phyloP scores from a whole-genome alignment of 495 filamentous ascomycete species.

The Articulospora tetracladia region DNA sequence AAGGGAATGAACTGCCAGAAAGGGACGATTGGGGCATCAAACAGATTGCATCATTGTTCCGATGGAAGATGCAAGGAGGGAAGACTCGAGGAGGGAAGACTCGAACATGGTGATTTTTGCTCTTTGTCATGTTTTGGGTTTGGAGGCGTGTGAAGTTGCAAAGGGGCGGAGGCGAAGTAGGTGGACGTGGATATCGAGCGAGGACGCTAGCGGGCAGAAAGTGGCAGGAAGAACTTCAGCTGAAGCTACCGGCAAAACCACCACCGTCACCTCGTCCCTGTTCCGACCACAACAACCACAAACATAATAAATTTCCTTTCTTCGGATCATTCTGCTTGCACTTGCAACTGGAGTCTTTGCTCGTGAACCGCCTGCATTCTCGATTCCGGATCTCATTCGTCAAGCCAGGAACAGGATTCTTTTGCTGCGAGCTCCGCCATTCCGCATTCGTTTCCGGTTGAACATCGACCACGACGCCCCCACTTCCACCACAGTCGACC shows the following conservation, averaged over 20 bases:
- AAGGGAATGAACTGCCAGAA: too few relatives aligned
- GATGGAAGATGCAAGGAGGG: too few relatives aligned
- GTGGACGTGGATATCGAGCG: too few relatives aligned
- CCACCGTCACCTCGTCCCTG: not conserved
- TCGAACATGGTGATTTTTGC: not conserved
- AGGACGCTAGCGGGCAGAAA: not conserved
- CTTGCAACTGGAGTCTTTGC: not conserved
- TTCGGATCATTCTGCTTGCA: not conserved
- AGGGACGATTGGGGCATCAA: too few relatives aligned
- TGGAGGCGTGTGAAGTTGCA: too few relatives aligned
- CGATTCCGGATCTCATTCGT: too few relatives aligned
- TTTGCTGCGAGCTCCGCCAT: not conserved
- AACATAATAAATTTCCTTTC: not conserved
- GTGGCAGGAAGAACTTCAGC: not conserved
- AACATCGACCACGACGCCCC: conserved; percentile 6
- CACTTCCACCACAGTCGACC: not conserved
- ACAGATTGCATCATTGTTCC: too few relatives aligned
- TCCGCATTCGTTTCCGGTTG: conserved; percentile 9
- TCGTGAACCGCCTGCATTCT: not conserved
- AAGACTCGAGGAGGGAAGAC: too few relatives aligned
- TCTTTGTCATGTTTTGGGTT: too few relatives aligned
- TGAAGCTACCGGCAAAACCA: not conserved
- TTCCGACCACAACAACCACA: not conserved
- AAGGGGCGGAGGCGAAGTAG: not conserved
- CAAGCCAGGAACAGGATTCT: too few relatives aligned